phyloP scores from a whole-genome alignment of 208 protist species.

The Acanthamoeba royreba region DNA sequence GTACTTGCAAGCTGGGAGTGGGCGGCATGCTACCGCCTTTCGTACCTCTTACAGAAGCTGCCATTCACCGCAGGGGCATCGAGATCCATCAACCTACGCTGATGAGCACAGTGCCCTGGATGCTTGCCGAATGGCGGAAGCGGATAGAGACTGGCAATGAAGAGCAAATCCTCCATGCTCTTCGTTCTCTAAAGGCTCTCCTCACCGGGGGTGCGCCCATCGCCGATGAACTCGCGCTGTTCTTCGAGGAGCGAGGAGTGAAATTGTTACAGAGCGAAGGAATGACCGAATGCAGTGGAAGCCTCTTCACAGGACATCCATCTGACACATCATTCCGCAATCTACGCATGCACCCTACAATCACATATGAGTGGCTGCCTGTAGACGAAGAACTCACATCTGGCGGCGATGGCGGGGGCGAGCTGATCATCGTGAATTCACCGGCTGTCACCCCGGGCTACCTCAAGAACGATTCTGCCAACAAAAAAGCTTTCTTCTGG shows the following conservation, averaged over 20 bases:
- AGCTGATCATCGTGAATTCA: conserved; percentile 5
- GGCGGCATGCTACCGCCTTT: not conserved
- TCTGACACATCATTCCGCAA: not conserved
- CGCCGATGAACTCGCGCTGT: conserved; percentile 15
- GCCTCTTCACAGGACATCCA: conserved; percentile 25
- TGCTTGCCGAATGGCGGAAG: conserved; percentile 31
- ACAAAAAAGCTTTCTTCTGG: conserved; percentile 6
- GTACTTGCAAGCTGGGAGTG: not conserved
- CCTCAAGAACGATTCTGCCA: not conserved
- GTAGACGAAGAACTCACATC: not conserved
- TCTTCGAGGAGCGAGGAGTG: conserved; percentile 6
- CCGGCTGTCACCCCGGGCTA: not conserved
- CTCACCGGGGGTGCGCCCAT: conserved; percentile 17
- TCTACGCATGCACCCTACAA: conserved; percentile 15
- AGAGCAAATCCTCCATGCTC: not conserved
- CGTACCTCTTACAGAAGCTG: not conserved
- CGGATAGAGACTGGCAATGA: not conserved
- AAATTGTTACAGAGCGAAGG: conserved; percentile 24
- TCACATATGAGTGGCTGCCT: conserved; percentile 27
- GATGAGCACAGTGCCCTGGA: conserved; percentile 36
- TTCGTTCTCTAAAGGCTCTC: conserved; percentile 5
- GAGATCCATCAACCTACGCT: not conserved
- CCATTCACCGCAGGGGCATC: not conserved
- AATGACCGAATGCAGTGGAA: conserved; percentile 38
- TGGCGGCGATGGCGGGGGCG: not conserved